These are phyloP conservation scores for Astragalus glycyphyllos DNA, from an alignment of 306 rosid genomes.

Conservation along the genomic window DNA sequence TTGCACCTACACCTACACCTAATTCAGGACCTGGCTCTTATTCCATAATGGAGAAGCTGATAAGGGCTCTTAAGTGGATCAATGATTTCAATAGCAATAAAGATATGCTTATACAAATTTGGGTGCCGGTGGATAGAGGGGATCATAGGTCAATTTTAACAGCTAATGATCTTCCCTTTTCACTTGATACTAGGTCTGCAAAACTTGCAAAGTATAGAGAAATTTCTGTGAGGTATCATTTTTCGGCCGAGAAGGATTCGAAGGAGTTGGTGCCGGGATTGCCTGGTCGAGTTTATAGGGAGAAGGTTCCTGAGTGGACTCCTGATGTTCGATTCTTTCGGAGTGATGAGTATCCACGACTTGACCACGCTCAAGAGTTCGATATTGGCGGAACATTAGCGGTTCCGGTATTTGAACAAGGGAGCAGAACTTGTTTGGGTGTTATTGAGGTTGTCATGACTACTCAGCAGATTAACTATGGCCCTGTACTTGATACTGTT, in stretches of 20 bases:
- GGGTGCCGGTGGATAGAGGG: constrained; percentile 77
- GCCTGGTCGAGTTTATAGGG: constrained; percentile 84
- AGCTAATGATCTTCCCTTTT: constrained; percentile 68
- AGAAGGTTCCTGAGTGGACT: constrained; percentile 95
- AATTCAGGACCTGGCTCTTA: constrained; percentile 48
- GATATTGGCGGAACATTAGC: constrained; percentile 88
- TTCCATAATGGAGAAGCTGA: constrained; percentile 66
- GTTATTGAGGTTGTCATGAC: constrained; percentile 93
- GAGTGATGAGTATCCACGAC: constrained; percentile 82
- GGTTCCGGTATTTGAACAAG: constrained; percentile 84
- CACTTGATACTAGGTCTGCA: constrained; percentile 54
- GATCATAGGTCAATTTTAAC: constrained; percentile 72
- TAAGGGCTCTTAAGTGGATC: constrained; percentile 63
- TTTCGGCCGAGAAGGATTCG: constrained; percentile 68
- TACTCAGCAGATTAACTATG: constrained; percentile 66
- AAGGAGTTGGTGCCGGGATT: constrained; percentile 62
- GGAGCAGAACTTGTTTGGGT: constrained; percentile 78
- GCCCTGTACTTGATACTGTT: constrained; percentile 72
- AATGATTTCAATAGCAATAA: constrained; percentile 65
- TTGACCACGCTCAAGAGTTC: constrained; percentile 68
- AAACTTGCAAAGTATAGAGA: constrained; percentile 73
- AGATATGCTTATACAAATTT: constrained; percentile 80
- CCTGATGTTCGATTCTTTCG: constrained; percentile 87
- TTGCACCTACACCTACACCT: constrained; percentile 58
- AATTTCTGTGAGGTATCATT: constrained; percentile 62